These are phyloP conservation scores for Triticum monococcum DNA, from an alignment of 176 grass and related monocot genomes.

Conservation along the genomic window DNA sequence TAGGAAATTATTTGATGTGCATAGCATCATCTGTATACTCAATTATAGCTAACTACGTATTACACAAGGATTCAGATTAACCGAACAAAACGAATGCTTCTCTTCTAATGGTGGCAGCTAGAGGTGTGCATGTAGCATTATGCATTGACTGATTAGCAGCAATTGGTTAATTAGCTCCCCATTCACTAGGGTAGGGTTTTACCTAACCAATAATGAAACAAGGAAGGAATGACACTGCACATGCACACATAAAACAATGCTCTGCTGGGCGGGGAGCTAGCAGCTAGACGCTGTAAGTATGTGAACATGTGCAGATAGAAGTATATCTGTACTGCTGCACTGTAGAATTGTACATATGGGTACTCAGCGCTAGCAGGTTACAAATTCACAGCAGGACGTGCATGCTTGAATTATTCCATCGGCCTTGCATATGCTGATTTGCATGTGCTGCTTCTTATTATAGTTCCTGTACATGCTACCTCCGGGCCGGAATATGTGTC, in stretches of 20 bases:
- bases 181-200: background rate
- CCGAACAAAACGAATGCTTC: background rate
- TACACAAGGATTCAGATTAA: background rate
- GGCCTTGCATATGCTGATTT: background rate
- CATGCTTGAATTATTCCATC: slow-evolving; percentile 29
- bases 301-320: background rate
- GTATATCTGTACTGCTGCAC: background rate
- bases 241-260: background rate
- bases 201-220: slow-evolving; percentile 37
- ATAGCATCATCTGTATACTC: background rate
- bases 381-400: background rate
- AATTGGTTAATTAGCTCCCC: background rate
- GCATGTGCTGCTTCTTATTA: slow-evolving; percentile 13
- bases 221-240: slow-evolving; percentile 25
- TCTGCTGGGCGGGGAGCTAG: background rate
- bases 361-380: background rate
- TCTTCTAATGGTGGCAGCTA: background rate
- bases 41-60: background rate
- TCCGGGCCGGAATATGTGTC: slow-evolving; percentile 23
- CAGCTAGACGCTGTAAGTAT: background rate
- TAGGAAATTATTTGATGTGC: background rate
- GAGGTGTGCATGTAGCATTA: background rate
- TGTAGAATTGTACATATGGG: background rate
- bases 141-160: background rate
- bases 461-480: slow-evolving; percentile 13